phyloP scores from a whole-genome alignment of 306 rosid genomes.

The Cicer chorassanicum region DNA sequence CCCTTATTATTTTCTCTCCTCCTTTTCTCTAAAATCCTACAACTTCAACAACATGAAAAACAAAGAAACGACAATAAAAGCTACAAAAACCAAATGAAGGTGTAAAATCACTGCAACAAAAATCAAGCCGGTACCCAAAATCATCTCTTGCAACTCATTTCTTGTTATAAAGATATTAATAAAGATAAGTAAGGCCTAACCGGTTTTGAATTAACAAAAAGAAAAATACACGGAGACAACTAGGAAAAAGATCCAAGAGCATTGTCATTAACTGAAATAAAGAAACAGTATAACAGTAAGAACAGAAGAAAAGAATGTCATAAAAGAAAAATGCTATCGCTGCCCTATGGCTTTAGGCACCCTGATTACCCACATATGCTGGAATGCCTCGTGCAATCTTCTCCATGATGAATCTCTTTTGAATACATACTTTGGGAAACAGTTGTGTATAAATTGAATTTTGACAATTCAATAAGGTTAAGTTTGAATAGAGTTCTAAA shows the following conservation, averaged over 20 bases:
- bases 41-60: no score
- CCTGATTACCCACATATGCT: not conserved
- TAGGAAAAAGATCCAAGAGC: not conserved
- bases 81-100: not conserved
- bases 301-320: not conserved
- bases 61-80: not conserved
- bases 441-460: no score
- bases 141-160: constrained; percentile 14
- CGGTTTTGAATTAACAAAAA: not conserved
- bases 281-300: not conserved
- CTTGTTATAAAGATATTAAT: not conserved
- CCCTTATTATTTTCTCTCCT: no score
- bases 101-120: constrained; percentile 9
- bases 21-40: no score
- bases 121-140: not conserved
- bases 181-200: not conserved
- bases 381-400: constrained; percentile 6
- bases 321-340: not conserved
- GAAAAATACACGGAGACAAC: not conserved
- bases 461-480: no score
- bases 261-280: not conserved
- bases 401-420: not conserved
- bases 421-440: no score
- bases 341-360: constrained; percentile 1
- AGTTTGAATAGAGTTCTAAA: no score